These are phyloP conservation scores for Aspergillus sp. DNA, from an alignment of 2,329 filamentous ascomycete species.

Conservation along the genomic window DNA sequence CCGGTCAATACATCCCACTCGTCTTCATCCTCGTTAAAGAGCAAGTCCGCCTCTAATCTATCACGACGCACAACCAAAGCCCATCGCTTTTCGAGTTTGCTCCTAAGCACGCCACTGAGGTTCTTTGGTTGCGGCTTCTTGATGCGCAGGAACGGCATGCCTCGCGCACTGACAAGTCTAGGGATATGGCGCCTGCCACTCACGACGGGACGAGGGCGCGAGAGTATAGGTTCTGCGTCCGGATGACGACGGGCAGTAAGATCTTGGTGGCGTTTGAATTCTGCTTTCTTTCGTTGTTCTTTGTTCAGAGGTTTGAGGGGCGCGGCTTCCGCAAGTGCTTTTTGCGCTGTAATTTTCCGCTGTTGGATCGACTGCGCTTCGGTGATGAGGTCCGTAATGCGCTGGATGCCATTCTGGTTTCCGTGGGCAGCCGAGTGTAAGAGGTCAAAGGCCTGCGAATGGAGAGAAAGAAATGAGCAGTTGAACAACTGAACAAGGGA, in stretches of 20 bases:
- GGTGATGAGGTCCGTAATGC: slow-evolving; percentile 28
- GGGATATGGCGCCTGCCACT: slow-evolving; percentile 42
- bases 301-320: slow-evolving; percentile 23
- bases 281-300: slow-evolving; percentile 23
- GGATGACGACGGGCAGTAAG: slow-evolving; percentile 33
- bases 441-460: slow-evolving; percentile 37
- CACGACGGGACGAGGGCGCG: slow-evolving; percentile 34
- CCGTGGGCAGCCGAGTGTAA: slow-evolving; percentile 34
- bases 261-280: slow-evolving; percentile 26
- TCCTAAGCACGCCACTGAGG: slow-evolving; percentile 37
- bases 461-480: slow-evolving; percentile 7
- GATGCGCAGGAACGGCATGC: slow-evolving; percentile 44
- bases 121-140: slow-evolving; percentile 45
- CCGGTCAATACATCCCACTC: slow-evolving; percentile 39
- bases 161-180: slow-evolving; percentile 41
- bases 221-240: slow-evolving; percentile 33
- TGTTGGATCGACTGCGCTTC: slow-evolving; percentile 23
- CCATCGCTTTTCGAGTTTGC: slow-evolving; percentile 36
- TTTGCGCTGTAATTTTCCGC: slow-evolving; percentile 21
- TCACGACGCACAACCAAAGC: slow-evolving; percentile 34
- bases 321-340: slow-evolving; percentile 11
- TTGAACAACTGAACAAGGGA: background rate
- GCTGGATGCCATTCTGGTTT: slow-evolving; percentile 22
- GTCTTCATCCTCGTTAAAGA: slow-evolving; percentile 43
- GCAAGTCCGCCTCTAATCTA: slow-evolving; percentile 27